phyloP scores from a whole-genome alignment of 2,329 filamentous ascomycete species.

The Penicillium frequentans region DNA sequence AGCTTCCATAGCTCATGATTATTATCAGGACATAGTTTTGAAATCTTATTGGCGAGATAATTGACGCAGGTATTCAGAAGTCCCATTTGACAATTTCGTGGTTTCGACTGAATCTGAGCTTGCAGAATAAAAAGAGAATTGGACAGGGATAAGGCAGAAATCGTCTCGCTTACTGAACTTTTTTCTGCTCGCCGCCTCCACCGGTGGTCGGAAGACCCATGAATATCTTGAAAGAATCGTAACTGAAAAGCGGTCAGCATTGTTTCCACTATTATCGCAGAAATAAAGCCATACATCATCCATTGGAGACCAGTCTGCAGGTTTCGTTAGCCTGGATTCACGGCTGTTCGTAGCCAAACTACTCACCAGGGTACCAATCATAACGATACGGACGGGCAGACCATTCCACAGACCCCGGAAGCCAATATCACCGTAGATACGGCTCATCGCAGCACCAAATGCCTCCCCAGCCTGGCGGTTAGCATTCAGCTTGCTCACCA shows the following conservation, averaged over 20 bases:
- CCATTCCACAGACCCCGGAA: conserved; percentile 92
- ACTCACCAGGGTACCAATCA: conserved; percentile 70
- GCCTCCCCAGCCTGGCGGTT: conserved; percentile 73
- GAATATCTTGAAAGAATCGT: conserved; percentile 84
- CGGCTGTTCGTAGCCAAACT: not conserved
- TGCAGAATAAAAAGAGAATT: not conserved
- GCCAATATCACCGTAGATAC: conserved; percentile 85
- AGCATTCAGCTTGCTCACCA: conserved; percentile 90
- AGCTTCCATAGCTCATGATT: too few species aligned
- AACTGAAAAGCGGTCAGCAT: conserved; percentile 26
- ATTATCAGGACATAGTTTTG: too few species aligned
- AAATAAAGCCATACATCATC: conserved; percentile 74
- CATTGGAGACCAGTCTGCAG: conserved; percentile 74
- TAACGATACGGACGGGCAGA: conserved; percentile 79
- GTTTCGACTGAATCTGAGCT: not conserved
- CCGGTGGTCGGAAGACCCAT: conserved; percentile 85
- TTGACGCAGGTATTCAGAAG: not conserved
- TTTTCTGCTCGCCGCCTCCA: conserved; percentile 53
- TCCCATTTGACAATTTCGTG: not conserved
- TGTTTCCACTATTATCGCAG: not conserved
- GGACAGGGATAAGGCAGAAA: not conserved
- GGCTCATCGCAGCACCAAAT: conserved; percentile 70
- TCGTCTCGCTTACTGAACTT: conserved; percentile 8
- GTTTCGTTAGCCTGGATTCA: conserved; percentile 16
- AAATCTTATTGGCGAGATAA: not conserved